Percentiles rank a stretch among this genome's conserved stretches.
phyloP scores from a whole-genome alignment of 352 stramenopile species.

The Pythium dissimile region DNA sequence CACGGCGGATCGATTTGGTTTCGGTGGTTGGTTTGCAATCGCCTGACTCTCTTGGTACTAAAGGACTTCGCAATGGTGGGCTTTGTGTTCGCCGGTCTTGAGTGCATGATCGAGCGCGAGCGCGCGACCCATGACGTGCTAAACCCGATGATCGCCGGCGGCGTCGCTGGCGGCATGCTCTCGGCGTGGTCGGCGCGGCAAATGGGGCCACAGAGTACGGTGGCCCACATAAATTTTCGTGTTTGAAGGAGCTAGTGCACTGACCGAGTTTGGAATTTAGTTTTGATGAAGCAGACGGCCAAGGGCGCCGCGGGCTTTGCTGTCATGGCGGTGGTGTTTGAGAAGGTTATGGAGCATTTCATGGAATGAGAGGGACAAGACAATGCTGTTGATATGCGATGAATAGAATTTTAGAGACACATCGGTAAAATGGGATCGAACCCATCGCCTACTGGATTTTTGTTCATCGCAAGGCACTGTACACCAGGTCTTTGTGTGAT shows the following conservation, averaged over 20 bases:
- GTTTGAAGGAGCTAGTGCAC: no score
- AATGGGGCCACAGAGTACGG: constrained; percentile 55
- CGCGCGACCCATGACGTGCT: constrained; percentile 70
- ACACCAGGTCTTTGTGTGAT: no score
- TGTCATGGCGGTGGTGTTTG: constrained; percentile 82
- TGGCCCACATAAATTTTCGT: not conserved
- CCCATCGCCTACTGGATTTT: no score
- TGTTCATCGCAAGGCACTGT: no score
- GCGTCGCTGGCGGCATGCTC: constrained; percentile 56
- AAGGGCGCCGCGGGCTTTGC: constrained; percentile 81
- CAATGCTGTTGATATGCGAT: not conserved
- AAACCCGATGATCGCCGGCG: constrained; percentile 75
- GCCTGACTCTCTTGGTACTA: no score
- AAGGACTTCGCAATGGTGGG: constrained; percentile 84
- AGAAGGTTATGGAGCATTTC: constrained; percentile 75
- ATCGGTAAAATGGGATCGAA: constrained; percentile 8
- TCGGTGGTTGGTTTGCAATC: not conserved
- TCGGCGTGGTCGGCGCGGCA: constrained; percentile 68
- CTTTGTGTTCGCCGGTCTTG: constrained; percentile 73
- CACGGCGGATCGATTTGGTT: no score
- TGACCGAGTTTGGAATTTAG: no score
- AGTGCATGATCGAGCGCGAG: constrained; percentile 84
- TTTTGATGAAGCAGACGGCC: constrained; percentile 59
- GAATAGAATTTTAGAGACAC: constrained; percentile 11
- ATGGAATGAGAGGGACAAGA: no score